Conservation (phyloP, 352 stramenopile species). For the Phytophthora boehmeriae region DNA sequence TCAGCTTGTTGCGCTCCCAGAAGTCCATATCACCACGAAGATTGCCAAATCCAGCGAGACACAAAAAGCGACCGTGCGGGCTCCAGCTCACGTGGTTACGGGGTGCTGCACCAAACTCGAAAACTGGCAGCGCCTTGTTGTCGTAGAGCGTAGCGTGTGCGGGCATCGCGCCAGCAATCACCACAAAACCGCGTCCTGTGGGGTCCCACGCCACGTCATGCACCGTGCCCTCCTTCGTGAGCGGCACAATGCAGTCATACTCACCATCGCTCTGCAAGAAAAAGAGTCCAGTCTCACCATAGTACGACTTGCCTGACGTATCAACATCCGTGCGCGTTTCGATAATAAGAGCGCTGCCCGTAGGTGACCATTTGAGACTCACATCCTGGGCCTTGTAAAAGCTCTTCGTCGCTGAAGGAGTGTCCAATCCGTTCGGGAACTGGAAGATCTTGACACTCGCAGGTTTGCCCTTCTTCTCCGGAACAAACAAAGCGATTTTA, state of each 20-base stretch:
- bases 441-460: conserved; percentile 87
- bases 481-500: conserved; percentile 87
- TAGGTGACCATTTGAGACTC: conserved; percentile 90
- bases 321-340: conserved; percentile 93
- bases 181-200: conserved; percentile 92
- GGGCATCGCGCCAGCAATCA: conserved; percentile 96
- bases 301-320: conserved; percentile 96
- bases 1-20: conserved; percentile 96
- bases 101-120: conserved; percentile 96
- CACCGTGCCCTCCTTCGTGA: conserved; percentile 92
- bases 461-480: conserved; percentile 90
- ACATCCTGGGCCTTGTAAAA: conserved; percentile 93
- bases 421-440: conserved; percentile 68
- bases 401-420: conserved; percentile 79
- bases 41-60: conserved; percentile 96
- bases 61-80: conserved; percentile 96
- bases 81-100: conserved; percentile 96
- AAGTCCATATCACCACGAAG: conserved; percentile 97
- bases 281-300: conserved; percentile 96
- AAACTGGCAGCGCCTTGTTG: conserved; percentile 93
- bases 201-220: conserved; percentile 96
- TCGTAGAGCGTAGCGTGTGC: conserved; percentile 96
- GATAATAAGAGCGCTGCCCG: conserved; percentile 85
- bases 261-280: conserved; percentile 93
- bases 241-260: conserved; percentile 91